Evolutionary conservation across 805 yeast genomes (phyloP).

Genomic region (Kodamaea laetipori): DNA sequence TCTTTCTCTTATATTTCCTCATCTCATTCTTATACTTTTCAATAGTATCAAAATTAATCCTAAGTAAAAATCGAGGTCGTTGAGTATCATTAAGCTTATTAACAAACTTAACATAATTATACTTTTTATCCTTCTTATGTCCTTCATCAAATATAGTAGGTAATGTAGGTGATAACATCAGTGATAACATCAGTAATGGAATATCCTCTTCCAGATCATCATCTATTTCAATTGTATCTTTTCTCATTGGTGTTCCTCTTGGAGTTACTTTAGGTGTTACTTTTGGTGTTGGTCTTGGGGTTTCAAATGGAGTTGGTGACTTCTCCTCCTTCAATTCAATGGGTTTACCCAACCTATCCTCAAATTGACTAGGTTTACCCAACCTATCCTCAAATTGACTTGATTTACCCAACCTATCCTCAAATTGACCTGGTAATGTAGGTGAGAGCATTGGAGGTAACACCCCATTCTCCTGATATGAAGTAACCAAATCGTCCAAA

Average conservation of each 20-base stretch:
- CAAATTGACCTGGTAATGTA: conserved; percentile 30
- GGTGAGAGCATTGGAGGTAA: conserved; percentile 45
- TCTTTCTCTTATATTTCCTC: conserved; percentile 7
- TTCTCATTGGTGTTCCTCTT: conserved; percentile 3
- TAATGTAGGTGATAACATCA: conserved; percentile 32
- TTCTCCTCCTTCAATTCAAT: conserved; percentile 4
- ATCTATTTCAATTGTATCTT: conserved; percentile 3
- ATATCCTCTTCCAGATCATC: conserved; percentile 24
- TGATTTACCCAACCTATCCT: too few species aligned
- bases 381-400: too few species aligned
- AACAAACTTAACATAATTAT: conserved; percentile 26
- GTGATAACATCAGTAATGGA: conserved; percentile 27
- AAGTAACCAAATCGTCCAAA: conserved; percentile 39
- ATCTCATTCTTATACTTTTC: conserved; percentile 17
- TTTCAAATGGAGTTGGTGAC: conserved; percentile 9
- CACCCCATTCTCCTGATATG: conserved; percentile 34
- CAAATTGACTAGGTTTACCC: too few species aligned
- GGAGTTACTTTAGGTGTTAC: conserved; percentile 5
- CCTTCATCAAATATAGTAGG: conserved; percentile 28
- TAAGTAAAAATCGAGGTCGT: conserved; percentile 28
- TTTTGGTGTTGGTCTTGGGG: conserved; percentile 7
- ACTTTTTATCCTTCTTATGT: background rate
- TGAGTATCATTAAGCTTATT: conserved; percentile 28
- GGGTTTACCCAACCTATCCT: conserved; percentile 1
- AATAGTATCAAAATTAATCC: conserved; percentile 25